A percentile compares a stretch with the other conserved stretches of the same genome.
phyloP scores from a whole-genome alignment of 108 stramenopile species.

The Asterionellopsis glacialis region DNA sequence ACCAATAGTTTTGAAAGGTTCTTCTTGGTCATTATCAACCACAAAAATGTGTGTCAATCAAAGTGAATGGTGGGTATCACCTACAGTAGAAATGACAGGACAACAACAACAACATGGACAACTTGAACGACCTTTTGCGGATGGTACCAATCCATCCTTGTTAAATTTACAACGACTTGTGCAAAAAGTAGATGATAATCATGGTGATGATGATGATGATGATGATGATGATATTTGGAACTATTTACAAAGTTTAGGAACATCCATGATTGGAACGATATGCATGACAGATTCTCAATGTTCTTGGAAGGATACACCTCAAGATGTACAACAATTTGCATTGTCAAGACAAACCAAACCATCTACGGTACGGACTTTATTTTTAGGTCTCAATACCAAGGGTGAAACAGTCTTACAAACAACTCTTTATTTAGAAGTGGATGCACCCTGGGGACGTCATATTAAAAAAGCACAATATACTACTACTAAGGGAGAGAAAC shows the following conservation, averaged over 20 bases:
- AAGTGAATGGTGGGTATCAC: constrained; percentile 44
- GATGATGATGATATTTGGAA: too few species aligned
- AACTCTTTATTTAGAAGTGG: constrained; percentile 54
- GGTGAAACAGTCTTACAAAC: constrained; percentile 57
- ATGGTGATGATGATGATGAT: too few species aligned
- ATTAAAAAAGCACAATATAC: neutral
- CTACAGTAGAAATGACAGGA: neutral
- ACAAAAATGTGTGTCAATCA: constrained; percentile 67
- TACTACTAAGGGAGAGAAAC: too few species aligned
- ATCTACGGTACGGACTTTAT: constrained; percentile 50
- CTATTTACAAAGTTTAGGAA: constrained; percentile 8
- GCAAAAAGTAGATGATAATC: too few species aligned
- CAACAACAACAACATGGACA: neutral
- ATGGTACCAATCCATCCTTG: constrained; percentile 82
- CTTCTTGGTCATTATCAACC: neutral
- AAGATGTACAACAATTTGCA: constrained; percentile 33
- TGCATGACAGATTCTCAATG: constrained; percentile 80
- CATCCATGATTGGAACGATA: constrained; percentile 30
- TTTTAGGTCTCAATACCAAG: constrained; percentile 34
- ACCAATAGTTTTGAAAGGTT: constrained; percentile 34
- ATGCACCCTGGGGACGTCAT: constrained; percentile 48
- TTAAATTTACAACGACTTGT: constrained; percentile 37
- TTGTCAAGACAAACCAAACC: constrained; percentile 39
- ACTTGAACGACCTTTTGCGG: constrained; percentile 60
- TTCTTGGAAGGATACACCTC: constrained; percentile 41